Conservation (phyloP, 345 rosid species). For the Noccaea caerulescens region DNA sequence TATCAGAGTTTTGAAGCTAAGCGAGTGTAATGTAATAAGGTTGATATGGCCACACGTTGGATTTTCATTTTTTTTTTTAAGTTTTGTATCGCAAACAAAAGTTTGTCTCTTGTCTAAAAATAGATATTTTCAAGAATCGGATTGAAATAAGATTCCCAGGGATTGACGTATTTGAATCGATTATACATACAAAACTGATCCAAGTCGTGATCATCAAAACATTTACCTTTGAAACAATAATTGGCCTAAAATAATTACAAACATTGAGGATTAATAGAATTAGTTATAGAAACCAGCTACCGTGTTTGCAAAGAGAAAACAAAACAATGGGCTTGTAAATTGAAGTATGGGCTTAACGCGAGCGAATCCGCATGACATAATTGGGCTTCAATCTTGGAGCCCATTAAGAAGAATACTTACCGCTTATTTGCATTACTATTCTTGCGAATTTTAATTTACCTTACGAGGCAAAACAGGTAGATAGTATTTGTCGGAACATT, state of each 20-base stretch:
- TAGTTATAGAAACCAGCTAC: too few species aligned
- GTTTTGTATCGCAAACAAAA: not conserved
- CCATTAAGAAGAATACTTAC: not conserved
- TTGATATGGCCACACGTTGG: not conserved
- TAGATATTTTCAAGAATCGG: not conserved
- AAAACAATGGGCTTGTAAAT: not conserved
- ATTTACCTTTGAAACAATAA: too few species aligned
- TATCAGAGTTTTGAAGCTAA: slow-evolving; percentile 3
- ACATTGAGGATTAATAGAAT: too few species aligned
- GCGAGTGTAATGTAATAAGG: not conserved
- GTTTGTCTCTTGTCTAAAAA: slow-evolving; percentile 14
- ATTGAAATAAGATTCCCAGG: not conserved
- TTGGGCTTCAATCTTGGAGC: not conserved
- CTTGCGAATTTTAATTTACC: not conserved
- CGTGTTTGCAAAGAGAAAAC: not conserved
- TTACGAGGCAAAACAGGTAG: not conserved
- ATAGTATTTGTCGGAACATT: not conserved
- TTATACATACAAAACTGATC: not conserved
- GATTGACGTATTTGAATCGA: not conserved
- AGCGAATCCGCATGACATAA: not conserved
- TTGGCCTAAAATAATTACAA: too few species aligned
- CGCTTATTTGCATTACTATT: not conserved
- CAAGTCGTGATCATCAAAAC: not conserved
- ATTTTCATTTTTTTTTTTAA: not conserved
- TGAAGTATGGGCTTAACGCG: not conserved